Conservation (phyloP, 352 stramenopile genomes). For the Globisporangium cederbergense region DNA sequence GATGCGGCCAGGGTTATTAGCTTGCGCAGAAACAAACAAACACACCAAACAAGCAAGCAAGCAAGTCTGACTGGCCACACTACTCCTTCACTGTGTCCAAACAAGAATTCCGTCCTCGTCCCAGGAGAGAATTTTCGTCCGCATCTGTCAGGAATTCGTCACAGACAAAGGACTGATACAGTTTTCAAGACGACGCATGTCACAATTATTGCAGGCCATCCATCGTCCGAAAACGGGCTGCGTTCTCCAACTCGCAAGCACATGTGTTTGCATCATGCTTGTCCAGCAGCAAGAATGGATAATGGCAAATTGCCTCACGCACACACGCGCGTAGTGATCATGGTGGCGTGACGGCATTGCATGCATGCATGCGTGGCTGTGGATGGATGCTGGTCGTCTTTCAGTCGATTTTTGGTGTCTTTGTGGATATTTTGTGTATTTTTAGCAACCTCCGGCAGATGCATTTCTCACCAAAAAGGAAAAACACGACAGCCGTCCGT, state of each 20-base stretch:
- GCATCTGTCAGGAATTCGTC: not conserved
- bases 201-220: not conserved
- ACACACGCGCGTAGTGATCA: not conserved
- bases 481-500: not conserved
- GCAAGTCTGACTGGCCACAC: too few relatives aligned
- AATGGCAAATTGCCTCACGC: not conserved
- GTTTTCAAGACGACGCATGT: not conserved
- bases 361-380: not conserved
- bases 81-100: not conserved
- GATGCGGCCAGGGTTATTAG: too few relatives aligned
- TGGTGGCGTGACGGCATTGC: not conserved
- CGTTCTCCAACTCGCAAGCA: not conserved
- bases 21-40: not conserved
- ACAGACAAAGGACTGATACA: not conserved
- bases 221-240: not conserved
- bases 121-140: not conserved
- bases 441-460: not conserved
- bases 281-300: not conserved
- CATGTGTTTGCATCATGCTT: not conserved
- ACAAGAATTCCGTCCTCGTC: not conserved
- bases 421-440: not conserved
- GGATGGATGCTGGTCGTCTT: not conserved
- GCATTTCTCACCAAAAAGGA: not conserved
- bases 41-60: too few relatives aligned
- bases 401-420: not conserved